Evolutionary conservation across 495 filamentous ascomycete species (phyloP).

Genomic region (Pseudoneurospora amorphoporcata): DNA sequence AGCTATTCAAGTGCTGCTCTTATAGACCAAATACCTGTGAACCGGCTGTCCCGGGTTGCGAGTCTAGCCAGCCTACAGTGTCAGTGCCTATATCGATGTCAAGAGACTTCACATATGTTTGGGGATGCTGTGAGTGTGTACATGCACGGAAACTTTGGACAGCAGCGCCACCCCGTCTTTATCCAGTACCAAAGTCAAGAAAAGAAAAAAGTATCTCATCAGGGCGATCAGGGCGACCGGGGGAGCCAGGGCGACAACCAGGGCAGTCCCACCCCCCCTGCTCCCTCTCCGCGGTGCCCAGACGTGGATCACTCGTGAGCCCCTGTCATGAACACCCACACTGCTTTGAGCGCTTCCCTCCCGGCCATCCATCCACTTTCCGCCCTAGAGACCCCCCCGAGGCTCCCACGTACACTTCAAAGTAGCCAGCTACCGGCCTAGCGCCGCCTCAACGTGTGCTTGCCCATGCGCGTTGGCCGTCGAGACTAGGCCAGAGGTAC

Average conservation of each 20-base stretch:
- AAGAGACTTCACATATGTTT: background rate
- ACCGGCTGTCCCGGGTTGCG: background rate
- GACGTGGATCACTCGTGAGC: background rate
- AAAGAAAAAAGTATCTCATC: background rate
- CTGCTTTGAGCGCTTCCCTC: background rate
- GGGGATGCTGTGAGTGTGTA: background rate
- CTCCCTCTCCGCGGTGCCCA: constrained; percentile 1
- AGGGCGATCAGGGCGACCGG: background rate
- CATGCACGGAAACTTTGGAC: background rate
- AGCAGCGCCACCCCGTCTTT: background rate
- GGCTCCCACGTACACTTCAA: background rate
- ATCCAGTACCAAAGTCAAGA: background rate
- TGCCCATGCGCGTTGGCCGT: background rate
- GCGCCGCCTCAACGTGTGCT: background rate
- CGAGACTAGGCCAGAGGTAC: background rate
- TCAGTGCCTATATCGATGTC: background rate
- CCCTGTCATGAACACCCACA: background rate
- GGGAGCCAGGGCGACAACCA: background rate
- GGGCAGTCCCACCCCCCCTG: background rate
- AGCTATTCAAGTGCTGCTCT: background rate
- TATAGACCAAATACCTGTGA: background rate
- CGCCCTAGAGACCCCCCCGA: background rate
- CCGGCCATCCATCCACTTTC: constrained; percentile 4
- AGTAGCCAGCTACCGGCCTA: background rate
- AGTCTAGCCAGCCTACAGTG: background rate